Evolutionary conservation across 495 filamentous ascomycete genomes (phyloP).

Genomic region (Cetradonia linearis): DNA sequence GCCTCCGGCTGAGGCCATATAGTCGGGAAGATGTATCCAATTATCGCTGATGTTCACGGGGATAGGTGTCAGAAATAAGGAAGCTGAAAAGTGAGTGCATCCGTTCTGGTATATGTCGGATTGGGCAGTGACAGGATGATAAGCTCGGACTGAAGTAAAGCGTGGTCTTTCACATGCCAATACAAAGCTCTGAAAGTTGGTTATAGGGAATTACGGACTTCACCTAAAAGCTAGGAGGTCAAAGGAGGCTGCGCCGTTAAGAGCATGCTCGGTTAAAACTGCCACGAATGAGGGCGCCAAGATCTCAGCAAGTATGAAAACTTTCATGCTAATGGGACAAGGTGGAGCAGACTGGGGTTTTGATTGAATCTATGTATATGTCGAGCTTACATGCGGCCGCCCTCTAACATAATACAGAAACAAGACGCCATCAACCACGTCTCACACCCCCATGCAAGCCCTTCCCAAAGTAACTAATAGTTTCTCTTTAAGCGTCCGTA

Average conservation of each 20-base stretch:
- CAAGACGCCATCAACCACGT: not conserved
- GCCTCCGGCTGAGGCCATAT: constrained; percentile 59
- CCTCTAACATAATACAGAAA: constrained; percentile 6
- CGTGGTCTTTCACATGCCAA: not conserved
- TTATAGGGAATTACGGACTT: not conserved
- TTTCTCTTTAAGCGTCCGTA: not conserved
- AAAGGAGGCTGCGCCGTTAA: not conserved
- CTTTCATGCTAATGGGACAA: not conserved
- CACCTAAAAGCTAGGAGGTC: not conserved
- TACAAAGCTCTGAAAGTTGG: not conserved
- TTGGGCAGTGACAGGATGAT: not conserved
- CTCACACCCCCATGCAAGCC: not conserved
- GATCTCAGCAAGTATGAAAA: not conserved
- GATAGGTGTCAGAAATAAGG: not conserved
- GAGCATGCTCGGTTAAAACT: not conserved
- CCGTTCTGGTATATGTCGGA: not conserved
- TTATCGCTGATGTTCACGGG: not conserved
- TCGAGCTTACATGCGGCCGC: not conserved
- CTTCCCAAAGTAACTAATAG: not conserved
- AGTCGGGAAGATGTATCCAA: not conserved
- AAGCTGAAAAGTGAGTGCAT: constrained; percentile 10
- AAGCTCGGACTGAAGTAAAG: not conserved
- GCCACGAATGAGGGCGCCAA: not conserved
- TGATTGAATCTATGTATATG: constrained; percentile 4
- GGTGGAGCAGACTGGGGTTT: not conserved